Base-by-base conservation (phyloP, 140 eudicot genomes). In the Bidens hawaiensis region DNA sequence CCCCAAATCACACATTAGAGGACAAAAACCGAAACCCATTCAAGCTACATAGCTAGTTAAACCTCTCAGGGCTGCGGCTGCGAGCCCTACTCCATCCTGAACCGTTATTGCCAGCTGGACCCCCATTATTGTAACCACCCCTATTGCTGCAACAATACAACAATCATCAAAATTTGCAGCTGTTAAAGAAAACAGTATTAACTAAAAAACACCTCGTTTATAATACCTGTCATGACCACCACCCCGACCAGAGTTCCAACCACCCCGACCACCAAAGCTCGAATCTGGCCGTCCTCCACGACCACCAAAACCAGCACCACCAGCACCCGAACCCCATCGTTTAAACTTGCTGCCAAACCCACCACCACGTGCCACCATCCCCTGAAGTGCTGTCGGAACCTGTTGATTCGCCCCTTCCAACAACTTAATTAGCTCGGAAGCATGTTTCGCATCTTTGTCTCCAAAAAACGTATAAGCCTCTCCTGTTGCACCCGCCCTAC, bases 401-500 rank as follows among this genome's bases (percentile, higher is more conserved):
- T 63, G 76, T 36, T 90, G 97, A 73, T 86, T 82, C 16, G 97
- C 95, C 5, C 97, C 97, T 79, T 86, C 94, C 63, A 90, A 66
- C 15, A 90, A 58, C 52, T 87, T 90, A 27, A 90, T 72, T n/a
- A 90, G 94, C 22, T 90, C 97, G 7, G 83, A 75, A 42, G 94
- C 97, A 76, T 90, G 86, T 62, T 80, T 90, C 3, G 82, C 79
- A 82, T 90, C 95, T 62, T 84, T 85, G 25, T 86, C 96, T 19
- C 76, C 64, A 7, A 86, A 81, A 58, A 90, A 90, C 0, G 97
- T 83, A 59, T 90, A 87, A 3, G 97, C 95, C 63, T 61, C 78
- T 26, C 97, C 97, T 10, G 90, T 83, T 48, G 97, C 97, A 62
- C 97, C 97, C 1, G 97, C 97, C 71, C 97, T 83, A 3, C 97